These are phyloP conservation scores for Saccharomycopsis sp. DNA, from an alignment of 805 yeast genomes.

Conservation along the genomic window DNA sequence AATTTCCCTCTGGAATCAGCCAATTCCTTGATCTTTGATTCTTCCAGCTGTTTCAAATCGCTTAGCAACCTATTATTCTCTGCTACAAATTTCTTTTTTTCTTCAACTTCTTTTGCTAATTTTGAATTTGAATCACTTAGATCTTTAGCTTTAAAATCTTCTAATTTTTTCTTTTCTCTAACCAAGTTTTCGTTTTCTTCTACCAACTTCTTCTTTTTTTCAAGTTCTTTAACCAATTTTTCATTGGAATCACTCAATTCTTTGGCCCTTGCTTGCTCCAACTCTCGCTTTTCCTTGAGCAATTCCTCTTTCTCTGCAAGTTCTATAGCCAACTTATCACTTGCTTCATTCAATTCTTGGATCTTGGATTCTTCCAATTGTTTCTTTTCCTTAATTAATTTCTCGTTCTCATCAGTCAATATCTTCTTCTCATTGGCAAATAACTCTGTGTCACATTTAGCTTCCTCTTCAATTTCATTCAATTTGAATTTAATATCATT, in stretches of 20 bases:
- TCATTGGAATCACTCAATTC: background rate
- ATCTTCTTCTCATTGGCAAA: background rate
- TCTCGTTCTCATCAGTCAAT: background rate
- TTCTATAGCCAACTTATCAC: background rate
- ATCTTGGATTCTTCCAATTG: background rate
- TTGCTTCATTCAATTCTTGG: background rate
- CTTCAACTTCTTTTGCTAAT: background rate
- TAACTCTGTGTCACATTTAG: background rate
- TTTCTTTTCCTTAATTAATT: background rate
- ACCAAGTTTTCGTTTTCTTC: background rate
- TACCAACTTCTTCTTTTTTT: slow-evolving; percentile 2
- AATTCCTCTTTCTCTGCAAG: background rate
- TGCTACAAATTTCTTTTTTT: slow-evolving; percentile 22
- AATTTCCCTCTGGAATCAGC: background rate
- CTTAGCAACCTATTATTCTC: slow-evolving; percentile 23
- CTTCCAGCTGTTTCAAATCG: background rate
- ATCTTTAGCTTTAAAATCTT: background rate
- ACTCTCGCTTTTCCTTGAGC: background rate
- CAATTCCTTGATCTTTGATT: background rate
- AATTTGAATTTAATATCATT: background rate
- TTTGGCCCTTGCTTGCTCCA: background rate
- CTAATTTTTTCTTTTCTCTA: background rate
- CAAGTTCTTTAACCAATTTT: background rate
- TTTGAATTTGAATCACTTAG: slow-evolving; percentile 1
- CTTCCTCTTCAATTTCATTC: background rate